These are phyloP conservation scores for Prunus yedoensis DNA, from an alignment of 331 rosid species.

Conservation along the genomic window DNA sequence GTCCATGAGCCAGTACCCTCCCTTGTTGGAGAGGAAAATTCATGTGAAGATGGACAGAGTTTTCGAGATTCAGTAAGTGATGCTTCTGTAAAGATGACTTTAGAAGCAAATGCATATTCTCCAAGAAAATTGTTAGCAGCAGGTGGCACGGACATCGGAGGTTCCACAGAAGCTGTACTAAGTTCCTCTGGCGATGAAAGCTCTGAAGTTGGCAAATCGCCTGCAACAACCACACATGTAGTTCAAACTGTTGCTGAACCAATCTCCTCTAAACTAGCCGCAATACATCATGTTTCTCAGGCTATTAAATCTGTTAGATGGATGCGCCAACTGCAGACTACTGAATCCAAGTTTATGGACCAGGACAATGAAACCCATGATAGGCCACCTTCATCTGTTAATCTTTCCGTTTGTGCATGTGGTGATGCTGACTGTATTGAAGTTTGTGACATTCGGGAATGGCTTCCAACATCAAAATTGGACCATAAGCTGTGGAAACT, in stretches of 20 bases:
- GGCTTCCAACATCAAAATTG: slow-evolving; percentile 94
- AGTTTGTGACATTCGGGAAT: slow-evolving; percentile 92
- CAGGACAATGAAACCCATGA: slow-evolving; percentile 43
- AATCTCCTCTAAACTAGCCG: slow-evolving; percentile 86
- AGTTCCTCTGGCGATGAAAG: slow-evolving; percentile 36
- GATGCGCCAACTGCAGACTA: slow-evolving; percentile 86
- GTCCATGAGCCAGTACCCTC: slow-evolving; percentile 37
- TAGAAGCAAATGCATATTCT: slow-evolving; percentile 38
- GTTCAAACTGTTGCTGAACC: slow-evolving; percentile 88
- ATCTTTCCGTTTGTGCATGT: slow-evolving; percentile 84
- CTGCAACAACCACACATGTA: slow-evolving; percentile 61
- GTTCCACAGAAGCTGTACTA: slow-evolving; percentile 36
- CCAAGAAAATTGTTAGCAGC: slow-evolving; percentile 41
- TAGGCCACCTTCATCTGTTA: slow-evolving; percentile 48
- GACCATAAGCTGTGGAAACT: slow-evolving; percentile 92
- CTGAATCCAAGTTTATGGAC: slow-evolving; percentile 59
- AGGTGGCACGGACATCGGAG: slow-evolving; percentile 35
- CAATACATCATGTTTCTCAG: slow-evolving; percentile 96
- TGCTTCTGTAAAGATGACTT: slow-evolving; percentile 45
- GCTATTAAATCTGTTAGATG: slow-evolving; percentile 93
- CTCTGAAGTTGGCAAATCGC: slow-evolving; percentile 41
- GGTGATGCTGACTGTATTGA: slow-evolving; percentile 96
- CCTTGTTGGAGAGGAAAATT: slow-evolving; percentile 37
- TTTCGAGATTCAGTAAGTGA: slow-evolving; percentile 42
- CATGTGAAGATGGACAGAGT: slow-evolving; percentile 41